Evolutionary conservation across 2,329 filamentous ascomycete species (phyloP).

Genomic region (Diaporthe helianthi): DNA sequence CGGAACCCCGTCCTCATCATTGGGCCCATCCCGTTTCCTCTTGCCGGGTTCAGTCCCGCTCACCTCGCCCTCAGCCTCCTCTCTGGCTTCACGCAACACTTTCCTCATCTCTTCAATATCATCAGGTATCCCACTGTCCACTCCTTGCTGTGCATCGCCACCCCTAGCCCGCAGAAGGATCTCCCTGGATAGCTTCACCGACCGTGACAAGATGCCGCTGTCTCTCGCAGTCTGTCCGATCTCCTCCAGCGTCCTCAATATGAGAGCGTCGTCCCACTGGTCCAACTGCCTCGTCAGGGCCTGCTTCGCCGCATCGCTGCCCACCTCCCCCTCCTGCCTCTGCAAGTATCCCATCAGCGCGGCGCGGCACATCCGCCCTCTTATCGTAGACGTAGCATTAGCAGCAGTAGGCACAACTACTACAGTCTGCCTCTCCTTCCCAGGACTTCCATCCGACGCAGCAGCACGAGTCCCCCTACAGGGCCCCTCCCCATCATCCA

Average conservation of each 20-base stretch:
- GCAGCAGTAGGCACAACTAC: constrained; percentile 1
- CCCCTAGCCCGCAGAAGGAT: constrained; percentile 37
- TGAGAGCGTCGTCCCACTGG: constrained; percentile 40
- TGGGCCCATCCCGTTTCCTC: constrained; percentile 30
- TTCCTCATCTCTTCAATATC: constrained; percentile 25
- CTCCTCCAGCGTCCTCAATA: constrained; percentile 41
- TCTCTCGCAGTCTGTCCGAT: constrained; percentile 42
- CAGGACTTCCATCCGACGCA: no score
- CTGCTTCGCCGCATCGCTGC: constrained; percentile 35
- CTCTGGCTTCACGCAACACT: constrained; percentile 16
- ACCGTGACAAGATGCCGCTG: constrained; percentile 40
- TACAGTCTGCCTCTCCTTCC: constrained; percentile 16
- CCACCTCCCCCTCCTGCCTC: constrained; percentile 39
- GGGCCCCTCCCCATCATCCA: neutral
- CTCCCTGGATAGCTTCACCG: constrained; percentile 40
- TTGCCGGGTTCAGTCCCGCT: constrained; percentile 7
- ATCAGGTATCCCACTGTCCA: constrained; percentile 5
- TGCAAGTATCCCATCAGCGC: constrained; percentile 49
- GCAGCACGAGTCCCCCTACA: no score
- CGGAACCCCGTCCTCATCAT: constrained; percentile 35
- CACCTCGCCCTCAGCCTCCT: neutral
- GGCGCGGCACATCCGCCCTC: constrained; percentile 41
- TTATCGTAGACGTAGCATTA: neutral
- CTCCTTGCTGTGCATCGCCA: constrained; percentile 36
- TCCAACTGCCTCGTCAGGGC: constrained; percentile 38